Percentiles rank a stretch among this genome's conserved stretches.
phyloP scores from a whole-genome alignment of 805 yeast genomes.

The Grigorovia yakushimaensis region DNA sequence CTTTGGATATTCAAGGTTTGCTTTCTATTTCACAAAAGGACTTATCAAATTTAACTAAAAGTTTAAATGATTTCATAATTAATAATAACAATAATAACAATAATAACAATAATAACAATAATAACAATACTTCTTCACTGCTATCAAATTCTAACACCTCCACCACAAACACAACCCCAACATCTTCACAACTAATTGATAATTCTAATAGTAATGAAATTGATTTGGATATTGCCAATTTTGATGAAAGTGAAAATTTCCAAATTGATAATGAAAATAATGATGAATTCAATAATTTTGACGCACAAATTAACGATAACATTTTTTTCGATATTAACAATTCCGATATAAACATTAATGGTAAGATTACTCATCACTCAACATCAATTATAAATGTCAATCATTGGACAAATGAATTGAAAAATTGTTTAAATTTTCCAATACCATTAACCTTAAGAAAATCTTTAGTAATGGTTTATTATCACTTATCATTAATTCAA shows the following conservation, averaged over 20 bases:
- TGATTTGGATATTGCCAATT: constrained; percentile 5
- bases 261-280: constrained; percentile 11
- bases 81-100: constrained; percentile 30
- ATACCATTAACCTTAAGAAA: constrained; percentile 60
- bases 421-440: constrained; percentile 59
- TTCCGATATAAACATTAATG: constrained; percentile 34
- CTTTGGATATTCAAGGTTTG: constrained; percentile 66
- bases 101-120: neutral
- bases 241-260: constrained; percentile 28
- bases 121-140: neutral
- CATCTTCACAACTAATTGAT: neutral
- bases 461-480: constrained; percentile 58
- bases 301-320: constrained; percentile 17
- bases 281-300: constrained; percentile 12
- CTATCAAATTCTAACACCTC: neutral
- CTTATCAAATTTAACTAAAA: constrained; percentile 32
- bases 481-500: constrained; percentile 57
- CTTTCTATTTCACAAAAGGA: constrained; percentile 59
- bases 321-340: constrained; percentile 29
- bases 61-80: constrained; percentile 34
- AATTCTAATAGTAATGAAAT: neutral
- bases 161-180: neutral
- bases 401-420: constrained; percentile 81
- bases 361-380: constrained; percentile 51
- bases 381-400: constrained; percentile 66